phyloP scores from a whole-genome alignment of 345 rosid species.

The Gossypium thurberi region DNA sequence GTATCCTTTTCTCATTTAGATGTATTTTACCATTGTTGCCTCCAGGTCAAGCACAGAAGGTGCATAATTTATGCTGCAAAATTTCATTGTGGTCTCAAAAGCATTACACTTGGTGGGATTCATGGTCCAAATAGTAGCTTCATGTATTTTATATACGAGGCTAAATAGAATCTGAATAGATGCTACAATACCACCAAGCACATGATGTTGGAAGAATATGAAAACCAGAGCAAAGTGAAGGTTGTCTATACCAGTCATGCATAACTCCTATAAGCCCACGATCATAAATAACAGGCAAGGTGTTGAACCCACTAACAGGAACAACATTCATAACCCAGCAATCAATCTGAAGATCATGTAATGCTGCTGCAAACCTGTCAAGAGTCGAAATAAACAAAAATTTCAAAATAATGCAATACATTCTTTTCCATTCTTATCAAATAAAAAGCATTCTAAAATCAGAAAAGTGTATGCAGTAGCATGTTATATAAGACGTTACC shows the following conservation, averaged over 20 bases:
- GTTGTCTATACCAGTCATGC: conserved; percentile 55
- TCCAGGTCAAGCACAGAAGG: not conserved
- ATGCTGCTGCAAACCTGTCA: conserved; percentile 56
- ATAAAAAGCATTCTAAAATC: not conserved
- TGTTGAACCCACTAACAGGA: conserved; percentile 47
- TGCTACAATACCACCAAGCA: not conserved
- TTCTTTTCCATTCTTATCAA: not conserved
- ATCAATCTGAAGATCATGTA: conserved; percentile 42
- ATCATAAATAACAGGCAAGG: conserved; percentile 62
- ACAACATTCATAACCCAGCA: conserved; percentile 70
- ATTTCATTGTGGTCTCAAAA: not conserved
- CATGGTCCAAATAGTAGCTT: not conserved
- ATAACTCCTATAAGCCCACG: conserved; percentile 54
- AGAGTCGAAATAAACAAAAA: conserved; percentile 8
- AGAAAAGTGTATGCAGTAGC: not conserved
- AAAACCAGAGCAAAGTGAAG: not conserved
- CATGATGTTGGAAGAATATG: not conserved
- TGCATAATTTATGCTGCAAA: not conserved
- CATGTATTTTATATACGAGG: not conserved
- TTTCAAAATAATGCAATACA: not conserved
- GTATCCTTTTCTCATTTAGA: not conserved
- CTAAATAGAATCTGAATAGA: not conserved
- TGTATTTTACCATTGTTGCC: not conserved
- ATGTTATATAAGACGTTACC: conserved; percentile 26
- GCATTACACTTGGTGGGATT: not conserved